Conservation (phyloP, 1,284 basidiomycete genomes). For the Cryptococcus hybrid region DNA sequence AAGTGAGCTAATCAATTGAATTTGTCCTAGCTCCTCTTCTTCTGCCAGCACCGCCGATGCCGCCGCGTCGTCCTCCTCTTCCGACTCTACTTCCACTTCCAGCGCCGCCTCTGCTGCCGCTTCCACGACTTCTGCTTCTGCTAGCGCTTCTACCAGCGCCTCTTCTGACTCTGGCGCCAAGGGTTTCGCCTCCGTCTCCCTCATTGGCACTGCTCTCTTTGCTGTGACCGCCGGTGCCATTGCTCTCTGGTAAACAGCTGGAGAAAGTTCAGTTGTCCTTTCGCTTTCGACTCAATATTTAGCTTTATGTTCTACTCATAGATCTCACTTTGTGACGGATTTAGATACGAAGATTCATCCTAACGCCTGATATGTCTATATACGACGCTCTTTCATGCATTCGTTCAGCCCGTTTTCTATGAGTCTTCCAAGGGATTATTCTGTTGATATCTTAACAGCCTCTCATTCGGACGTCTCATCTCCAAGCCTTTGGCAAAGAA, state of each 20-base stretch:
- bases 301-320: background rate
- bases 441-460: too few species aligned
- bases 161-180: constrained; percentile 1
- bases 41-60: constrained; percentile 7
- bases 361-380: too few species aligned
- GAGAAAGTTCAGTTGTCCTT: background rate
- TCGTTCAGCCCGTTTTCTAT: too few species aligned
- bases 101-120: constrained; percentile 4
- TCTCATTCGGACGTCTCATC: too few species aligned
- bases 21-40: too few species aligned
- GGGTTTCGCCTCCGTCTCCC: constrained; percentile 3
- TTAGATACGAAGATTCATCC: too few species aligned
- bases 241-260: constrained; percentile 22
- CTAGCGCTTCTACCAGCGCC: constrained; percentile 10
- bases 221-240: constrained; percentile 28
- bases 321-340: background rate
- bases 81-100: background rate
- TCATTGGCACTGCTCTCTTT: constrained; percentile 18
- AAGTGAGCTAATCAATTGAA: background rate
- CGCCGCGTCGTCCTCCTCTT: constrained; percentile 7
- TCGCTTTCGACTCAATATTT: too few species aligned
- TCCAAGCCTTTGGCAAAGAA: too few species aligned
- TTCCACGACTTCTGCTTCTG: constrained; percentile 3
- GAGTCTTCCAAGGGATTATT: too few species aligned
- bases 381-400: too few species aligned